Evolutionary conservation across 2,329 filamentous ascomycete genomes (phyloP), one percentile per base, ranked within the genome.

Genomic region (Fusarium luffae): DNA sequence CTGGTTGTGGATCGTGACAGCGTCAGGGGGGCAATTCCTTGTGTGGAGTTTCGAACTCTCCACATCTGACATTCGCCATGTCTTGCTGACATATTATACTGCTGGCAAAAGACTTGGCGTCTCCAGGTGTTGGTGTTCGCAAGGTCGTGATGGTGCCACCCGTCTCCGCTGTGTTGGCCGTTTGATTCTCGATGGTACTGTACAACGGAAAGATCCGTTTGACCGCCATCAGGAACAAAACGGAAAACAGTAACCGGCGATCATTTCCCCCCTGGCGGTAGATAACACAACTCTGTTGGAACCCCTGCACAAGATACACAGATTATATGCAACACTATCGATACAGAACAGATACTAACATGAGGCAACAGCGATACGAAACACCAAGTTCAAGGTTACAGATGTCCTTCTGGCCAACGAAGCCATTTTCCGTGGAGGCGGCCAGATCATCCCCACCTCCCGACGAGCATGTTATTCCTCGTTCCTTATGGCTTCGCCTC

Each of bases 341-440:
- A 59, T 42, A 19, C 47, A 59, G 62, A 51, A 48, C 21, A 21
- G 63, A 54, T 23, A 64, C 72, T 72, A 63, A 78, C 78, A 64
- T 78, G 71, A 74, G 59, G 44, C 46, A 66, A 69, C 76, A 93
- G 92, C 96, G 34, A 98, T 99, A 77, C 94, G 96, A 74, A 99
- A 99, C 81, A 93, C 93, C 74, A 98, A 97, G 78, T 99, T 99
- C 87, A 93, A 94, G 78, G 89, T 99, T 76, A 98, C 94, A 66
- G 95, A 98, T 77, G 89, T 97, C 56, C 86, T 92, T 43, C 86
- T 99, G 21, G 95, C 94, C 13, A 86, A 90, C 54, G 94, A 98
- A 81, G 92, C 95, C 54, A 98, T 99, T 77, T 97, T 94, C 85
- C 90, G 96, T 54, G 96, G 96, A 60, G 95, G 95, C 72, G 96